Percentiles rank a stretch among this genome's conserved stretches.
These are phyloP conservation scores for Kuraishia hungarica DNA, from an alignment of 805 yeast genomes.

Conservation along the genomic window DNA sequence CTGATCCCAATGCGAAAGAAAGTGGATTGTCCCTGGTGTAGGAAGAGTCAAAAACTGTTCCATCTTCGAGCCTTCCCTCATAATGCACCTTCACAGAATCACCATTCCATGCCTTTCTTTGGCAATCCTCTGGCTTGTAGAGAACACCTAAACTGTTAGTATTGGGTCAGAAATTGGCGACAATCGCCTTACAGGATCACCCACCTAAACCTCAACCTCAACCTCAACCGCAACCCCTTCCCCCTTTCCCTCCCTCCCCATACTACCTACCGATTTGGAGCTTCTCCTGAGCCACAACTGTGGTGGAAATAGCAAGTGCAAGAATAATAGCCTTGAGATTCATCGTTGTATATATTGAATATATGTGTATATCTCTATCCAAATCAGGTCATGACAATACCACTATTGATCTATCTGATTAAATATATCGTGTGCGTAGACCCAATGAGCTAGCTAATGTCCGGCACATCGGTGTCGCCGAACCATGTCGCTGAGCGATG, in stretches of 20 bases:
- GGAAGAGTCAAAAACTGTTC: constrained; percentile 71
- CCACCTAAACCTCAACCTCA: no score
- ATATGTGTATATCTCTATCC: no score
- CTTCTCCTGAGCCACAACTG: background rate
- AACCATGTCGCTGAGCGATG: no score
- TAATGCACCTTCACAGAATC: constrained; percentile 73
- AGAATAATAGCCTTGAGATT: background rate
- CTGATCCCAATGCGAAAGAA: constrained; percentile 62
- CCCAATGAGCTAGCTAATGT: no score
- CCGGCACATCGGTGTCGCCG: no score
- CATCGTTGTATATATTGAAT: background rate
- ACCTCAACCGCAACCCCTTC: no score
- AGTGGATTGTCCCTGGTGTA: constrained; percentile 57
- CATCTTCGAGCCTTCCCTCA: constrained; percentile 61
- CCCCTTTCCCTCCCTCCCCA: no score
- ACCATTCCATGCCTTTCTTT: constrained; percentile 48
- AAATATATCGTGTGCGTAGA: no score
- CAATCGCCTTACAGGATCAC: background rate
- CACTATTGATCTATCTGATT: no score
- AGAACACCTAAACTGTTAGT: constrained; percentile 27
- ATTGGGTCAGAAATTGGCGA: background rate
- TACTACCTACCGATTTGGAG: constrained; percentile 3
- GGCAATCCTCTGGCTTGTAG: constrained; percentile 43
- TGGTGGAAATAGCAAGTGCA: background rate
- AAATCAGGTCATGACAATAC: no score